Percentiles rank a stretch among this genome's conserved stretches.
Evolutionary conservation across 176 grass and related monocot genomes (phyloP).

Genomic region (Oryza glumipatula): DNA sequence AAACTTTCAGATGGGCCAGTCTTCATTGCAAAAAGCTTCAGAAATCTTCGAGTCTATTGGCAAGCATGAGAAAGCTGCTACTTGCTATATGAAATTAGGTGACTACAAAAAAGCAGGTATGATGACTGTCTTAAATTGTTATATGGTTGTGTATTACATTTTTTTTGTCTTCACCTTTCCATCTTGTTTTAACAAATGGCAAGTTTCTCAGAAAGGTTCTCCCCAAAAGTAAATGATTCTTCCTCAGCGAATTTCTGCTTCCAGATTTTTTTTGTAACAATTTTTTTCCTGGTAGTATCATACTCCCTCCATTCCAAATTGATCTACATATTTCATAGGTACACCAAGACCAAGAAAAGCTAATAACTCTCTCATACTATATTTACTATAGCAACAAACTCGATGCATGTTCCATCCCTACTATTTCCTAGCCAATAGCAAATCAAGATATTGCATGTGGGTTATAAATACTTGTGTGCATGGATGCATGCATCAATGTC

Average conservation of each 20-base stretch:
- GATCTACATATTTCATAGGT: no score
- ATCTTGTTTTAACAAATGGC: background rate
- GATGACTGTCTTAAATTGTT: background rate
- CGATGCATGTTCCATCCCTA: no score
- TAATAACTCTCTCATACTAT: no score
- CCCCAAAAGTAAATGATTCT: background rate
- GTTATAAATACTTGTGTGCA: no score
- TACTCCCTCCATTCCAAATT: no score
- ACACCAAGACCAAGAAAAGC: no score
- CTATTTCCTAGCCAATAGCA: no score
- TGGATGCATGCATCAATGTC: no score
- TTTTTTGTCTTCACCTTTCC: background rate
- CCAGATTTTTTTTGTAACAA: background rate
- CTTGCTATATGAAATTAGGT: constrained; percentile 72
- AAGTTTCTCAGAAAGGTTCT: constrained; percentile 8
- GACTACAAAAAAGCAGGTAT: constrained; percentile 80
- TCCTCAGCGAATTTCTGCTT: background rate
- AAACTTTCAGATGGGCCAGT: constrained; percentile 54
- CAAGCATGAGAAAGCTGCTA: constrained; percentile 73
- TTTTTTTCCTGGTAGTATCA: background rate
- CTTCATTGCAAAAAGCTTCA: constrained; percentile 62
- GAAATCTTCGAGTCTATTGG: constrained; percentile 77
- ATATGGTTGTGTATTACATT: background rate
- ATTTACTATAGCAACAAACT: no score
- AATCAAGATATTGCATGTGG: no score